A percentile compares a stretch with the other conserved stretches of the same genome.
Conservation (phyloP, 805 yeast genomes). For the Candida tallmaniae region DNA sequence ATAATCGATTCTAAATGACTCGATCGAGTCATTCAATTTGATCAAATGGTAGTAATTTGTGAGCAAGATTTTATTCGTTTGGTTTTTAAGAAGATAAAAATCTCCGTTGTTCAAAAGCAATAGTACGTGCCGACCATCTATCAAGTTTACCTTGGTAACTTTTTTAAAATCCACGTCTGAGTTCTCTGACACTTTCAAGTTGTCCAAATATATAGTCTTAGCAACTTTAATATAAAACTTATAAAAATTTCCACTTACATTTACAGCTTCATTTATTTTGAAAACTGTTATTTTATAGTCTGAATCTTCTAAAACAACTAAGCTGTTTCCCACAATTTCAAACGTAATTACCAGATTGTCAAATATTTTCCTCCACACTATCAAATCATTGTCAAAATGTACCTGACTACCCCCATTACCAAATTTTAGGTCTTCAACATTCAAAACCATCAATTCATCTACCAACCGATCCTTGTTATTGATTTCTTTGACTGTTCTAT, state of each 20-base stretch:
- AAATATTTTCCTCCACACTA: slow-evolving; percentile 28
- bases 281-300: slow-evolving; percentile 8
- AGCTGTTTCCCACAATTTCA: slow-evolving; percentile 7
- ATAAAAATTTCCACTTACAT: slow-evolving; percentile 11
- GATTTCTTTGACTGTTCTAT: slow-evolving; percentile 19
- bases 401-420: slow-evolving; percentile 31
- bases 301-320: slow-evolving; percentile 8
- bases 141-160: slow-evolving; percentile 20
- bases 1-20: slow-evolving; percentile 24
- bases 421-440: slow-evolving; percentile 25
- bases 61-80: slow-evolving; percentile 13
- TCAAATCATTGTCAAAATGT: slow-evolving; percentile 34
- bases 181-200: slow-evolving; percentile 15
- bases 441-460: slow-evolving; percentile 35
- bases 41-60: slow-evolving; percentile 28
- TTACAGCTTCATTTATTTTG: slow-evolving; percentile 7
- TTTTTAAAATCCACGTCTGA: slow-evolving; percentile 20
- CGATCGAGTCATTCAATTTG: slow-evolving; percentile 25
- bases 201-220: slow-evolving; percentile 31
- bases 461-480: slow-evolving; percentile 14
- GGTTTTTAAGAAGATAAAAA: slow-evolving; percentile 32
- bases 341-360: slow-evolving; percentile 3
- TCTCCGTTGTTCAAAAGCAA: slow-evolving; percentile 37
- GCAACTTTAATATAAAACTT: slow-evolving; percentile 25
- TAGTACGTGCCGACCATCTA: slow-evolving; percentile 29